These are phyloP conservation scores for Trichoderma arundinaceum DNA, from an alignment of 2,329 filamentous ascomycete genomes.

Conservation along the genomic window DNA sequence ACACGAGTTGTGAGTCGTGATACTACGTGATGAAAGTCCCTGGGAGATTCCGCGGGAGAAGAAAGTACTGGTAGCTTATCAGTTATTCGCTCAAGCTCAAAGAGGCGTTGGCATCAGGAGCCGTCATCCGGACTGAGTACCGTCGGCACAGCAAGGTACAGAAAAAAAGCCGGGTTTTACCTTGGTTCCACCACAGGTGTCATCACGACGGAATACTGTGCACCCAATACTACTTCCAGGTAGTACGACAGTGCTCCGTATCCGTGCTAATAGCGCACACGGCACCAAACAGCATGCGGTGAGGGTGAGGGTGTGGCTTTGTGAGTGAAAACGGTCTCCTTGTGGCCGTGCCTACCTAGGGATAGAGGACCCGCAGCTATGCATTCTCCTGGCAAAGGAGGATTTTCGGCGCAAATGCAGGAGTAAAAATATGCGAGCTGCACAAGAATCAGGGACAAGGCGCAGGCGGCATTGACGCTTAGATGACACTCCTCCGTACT, in stretches of 20 bases:
- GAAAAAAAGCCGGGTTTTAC: conserved; percentile 10
- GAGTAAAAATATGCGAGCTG: background rate
- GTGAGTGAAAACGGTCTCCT: conserved; percentile 1
- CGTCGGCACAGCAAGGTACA: background rate
- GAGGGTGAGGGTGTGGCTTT: conserved; percentile 7
- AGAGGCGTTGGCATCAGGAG: background rate
- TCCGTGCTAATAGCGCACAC: background rate
- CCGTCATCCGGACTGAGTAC: background rate
- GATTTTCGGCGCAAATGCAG: conserved; percentile 3
- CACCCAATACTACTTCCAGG: background rate
- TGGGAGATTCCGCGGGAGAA: background rate
- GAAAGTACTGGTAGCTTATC: background rate
- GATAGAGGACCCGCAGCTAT: conserved; percentile 19
- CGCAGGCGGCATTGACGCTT: conserved; percentile 14
- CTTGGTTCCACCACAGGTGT: background rate
- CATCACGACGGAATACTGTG: background rate
- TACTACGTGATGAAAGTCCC: conserved; percentile 7
- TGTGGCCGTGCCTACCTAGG: conserved; percentile 13
- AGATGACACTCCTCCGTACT: conserved; percentile 5
- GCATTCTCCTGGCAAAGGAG: conserved; percentile 12
- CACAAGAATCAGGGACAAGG: background rate
- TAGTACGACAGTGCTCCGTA: background rate
- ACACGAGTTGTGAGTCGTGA: conserved; percentile 13
- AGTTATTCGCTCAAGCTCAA: background rate
- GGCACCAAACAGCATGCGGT: conserved; percentile 13